Evolutionary conservation across 495 filamentous ascomycete species (phyloP).

Genomic region (Xanthoparmelia taractica): DNA sequence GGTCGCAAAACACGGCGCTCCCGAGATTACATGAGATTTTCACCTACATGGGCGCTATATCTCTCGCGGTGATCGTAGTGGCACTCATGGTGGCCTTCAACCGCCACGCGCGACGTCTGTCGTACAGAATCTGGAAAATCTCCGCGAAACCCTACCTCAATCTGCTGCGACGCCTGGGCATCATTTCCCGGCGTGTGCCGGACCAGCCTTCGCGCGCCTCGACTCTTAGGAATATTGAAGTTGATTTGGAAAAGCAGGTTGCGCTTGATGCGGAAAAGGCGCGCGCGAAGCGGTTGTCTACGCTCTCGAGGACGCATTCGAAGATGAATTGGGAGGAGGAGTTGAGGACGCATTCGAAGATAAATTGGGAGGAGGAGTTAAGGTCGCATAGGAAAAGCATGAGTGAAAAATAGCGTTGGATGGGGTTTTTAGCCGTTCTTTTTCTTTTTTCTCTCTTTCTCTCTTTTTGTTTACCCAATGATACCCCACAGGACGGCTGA

Average conservation of each 20-base stretch:
- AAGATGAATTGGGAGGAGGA: conserved; percentile 16
- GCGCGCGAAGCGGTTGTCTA: conserved; percentile 9
- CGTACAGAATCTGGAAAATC: conserved; percentile 29
- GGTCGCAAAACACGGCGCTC: conserved; percentile 22
- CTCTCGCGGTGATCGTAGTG: conserved; percentile 36
- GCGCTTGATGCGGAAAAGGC: neutral
- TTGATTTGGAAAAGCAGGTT: conserved; percentile 16
- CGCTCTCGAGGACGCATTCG: conserved; percentile 15
- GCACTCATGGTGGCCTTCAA: conserved; percentile 41
- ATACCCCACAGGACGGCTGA: too few relatives aligned
- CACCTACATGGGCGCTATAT: conserved; percentile 33
- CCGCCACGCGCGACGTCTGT: conserved; percentile 31
- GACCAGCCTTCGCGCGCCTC: neutral
- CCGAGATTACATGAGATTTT: conserved; percentile 31
- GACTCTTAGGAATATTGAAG: neutral
- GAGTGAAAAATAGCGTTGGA: too few relatives aligned
- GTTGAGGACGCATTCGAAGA: neutral
- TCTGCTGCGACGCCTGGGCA: neutral
- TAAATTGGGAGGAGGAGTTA: neutral
- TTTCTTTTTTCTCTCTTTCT: too few relatives aligned
- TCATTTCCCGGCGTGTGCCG: neutral
- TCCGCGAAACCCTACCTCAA: conserved; percentile 1
- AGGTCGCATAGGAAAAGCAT: too few relatives aligned
- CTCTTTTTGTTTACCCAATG: too few relatives aligned
- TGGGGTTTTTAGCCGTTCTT: too few relatives aligned